A percentile compares a stretch with the other conserved stretches of the same genome.
Evolutionary conservation across 2,329 filamentous ascomycete genomes (phyloP).

Genomic region (Pseudogymnoascus sp.): DNA sequence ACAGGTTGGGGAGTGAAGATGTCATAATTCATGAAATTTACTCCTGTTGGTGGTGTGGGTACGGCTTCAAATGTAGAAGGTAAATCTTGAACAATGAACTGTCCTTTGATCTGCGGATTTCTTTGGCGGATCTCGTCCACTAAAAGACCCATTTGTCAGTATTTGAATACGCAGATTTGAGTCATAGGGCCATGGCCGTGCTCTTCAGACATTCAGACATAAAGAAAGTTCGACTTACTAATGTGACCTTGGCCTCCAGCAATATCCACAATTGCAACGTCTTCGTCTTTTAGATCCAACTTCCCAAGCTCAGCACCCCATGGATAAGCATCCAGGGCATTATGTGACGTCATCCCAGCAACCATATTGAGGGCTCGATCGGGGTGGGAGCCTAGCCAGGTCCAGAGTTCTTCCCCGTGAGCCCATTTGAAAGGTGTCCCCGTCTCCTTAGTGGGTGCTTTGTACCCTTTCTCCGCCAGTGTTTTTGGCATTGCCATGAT

Average conservation of each 20-base stretch:
- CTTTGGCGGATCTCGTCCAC: slow-evolving; percentile 17
- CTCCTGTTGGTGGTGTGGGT: slow-evolving; percentile 15
- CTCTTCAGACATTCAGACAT: background rate
- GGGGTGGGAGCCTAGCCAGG: slow-evolving; percentile 19
- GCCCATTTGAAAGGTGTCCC: slow-evolving; percentile 21
- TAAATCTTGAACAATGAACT: slow-evolving; percentile 21
- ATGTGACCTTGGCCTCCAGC: slow-evolving; percentile 21
- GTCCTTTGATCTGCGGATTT: slow-evolving; percentile 18
- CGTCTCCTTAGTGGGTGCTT: slow-evolving; percentile 20
- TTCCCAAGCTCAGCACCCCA: slow-evolving; percentile 14
- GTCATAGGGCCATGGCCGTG: background rate
- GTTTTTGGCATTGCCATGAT: slow-evolving; percentile 22
- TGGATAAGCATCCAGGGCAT: slow-evolving; percentile 17
- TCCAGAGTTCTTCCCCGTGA: slow-evolving; percentile 20
- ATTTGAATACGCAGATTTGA: background rate
- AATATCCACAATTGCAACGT: slow-evolving; percentile 20
- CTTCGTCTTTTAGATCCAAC: slow-evolving; percentile 16
- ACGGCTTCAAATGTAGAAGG: slow-evolving; percentile 18
- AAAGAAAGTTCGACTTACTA: background rate
- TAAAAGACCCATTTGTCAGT: background rate
- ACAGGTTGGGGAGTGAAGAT: slow-evolving; percentile 21
- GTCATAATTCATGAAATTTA: slow-evolving; percentile 28
- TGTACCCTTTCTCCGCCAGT: slow-evolving; percentile 16
- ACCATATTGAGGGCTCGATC: slow-evolving; percentile 21
- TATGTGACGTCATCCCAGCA: slow-evolving; percentile 19